Conservation (phyloP, 75 land plant species). For the Cryptomeria japonica region DNA sequence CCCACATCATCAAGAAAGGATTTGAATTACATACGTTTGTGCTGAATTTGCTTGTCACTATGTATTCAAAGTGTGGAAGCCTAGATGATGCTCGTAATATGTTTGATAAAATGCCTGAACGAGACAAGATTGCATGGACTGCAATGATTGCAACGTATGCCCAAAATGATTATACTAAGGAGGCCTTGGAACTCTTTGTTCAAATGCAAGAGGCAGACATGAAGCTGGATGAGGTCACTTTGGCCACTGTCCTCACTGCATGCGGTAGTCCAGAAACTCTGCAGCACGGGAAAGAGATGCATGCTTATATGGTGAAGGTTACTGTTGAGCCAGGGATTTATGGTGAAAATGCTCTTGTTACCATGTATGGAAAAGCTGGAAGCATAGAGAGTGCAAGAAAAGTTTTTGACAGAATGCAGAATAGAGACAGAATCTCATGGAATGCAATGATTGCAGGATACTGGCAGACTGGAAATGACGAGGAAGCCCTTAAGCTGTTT, state of each 20-base stretch:
- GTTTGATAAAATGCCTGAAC: constrained; percentile 26
- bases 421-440: constrained; percentile 15
- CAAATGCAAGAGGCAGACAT: constrained; percentile 18
- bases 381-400: constrained; percentile 20
- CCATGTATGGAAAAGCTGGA: constrained; percentile 22
- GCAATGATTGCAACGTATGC: constrained; percentile 32
- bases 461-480: constrained; percentile 3
- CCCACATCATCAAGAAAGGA: constrained; percentile 28
- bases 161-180: constrained; percentile 11
- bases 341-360: constrained; percentile 19
- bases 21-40: constrained; percentile 31
- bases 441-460: constrained; percentile 21
- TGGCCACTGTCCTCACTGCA: constrained; percentile 8
- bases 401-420: constrained; percentile 15
- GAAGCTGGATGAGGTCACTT: constrained; percentile 20
- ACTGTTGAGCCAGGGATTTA: neutral
- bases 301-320: constrained; percentile 10
- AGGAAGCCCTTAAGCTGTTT: constrained; percentile 6
- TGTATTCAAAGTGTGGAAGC: constrained; percentile 58
- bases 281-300: constrained; percentile 13
- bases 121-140: constrained; percentile 29
- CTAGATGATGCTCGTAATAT: constrained; percentile 31
- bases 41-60: constrained; percentile 52
- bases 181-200: constrained; percentile 20
- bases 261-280: neutral